Conservation (phyloP, 2,329 filamentous ascomycete species). For the Penicillium oxalicum region DNA sequence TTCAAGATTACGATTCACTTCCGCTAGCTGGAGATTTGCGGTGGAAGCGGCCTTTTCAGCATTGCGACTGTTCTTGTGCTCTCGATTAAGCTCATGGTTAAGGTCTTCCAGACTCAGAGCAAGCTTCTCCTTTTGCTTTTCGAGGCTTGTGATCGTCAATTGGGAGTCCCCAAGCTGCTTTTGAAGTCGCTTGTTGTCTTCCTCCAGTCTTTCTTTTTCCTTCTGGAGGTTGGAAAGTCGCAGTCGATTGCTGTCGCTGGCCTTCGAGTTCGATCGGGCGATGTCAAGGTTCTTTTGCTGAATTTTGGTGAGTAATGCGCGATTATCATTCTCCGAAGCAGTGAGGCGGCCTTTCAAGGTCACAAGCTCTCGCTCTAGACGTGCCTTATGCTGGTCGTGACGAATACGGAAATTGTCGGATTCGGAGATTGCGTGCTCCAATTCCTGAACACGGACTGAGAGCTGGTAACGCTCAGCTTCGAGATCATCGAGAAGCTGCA, state of each 20-base stretch:
- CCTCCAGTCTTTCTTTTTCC: slow-evolving; percentile 77
- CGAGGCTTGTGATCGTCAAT: slow-evolving; percentile 70
- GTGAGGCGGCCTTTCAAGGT: slow-evolving; percentile 84
- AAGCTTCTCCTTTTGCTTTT: slow-evolving; percentile 93
- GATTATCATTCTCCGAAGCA: slow-evolving; percentile 94
- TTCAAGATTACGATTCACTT: slow-evolving; percentile 82
- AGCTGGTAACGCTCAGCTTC: slow-evolving; percentile 73
- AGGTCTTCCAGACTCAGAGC: slow-evolving; percentile 83
- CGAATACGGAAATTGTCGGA: slow-evolving; percentile 84
- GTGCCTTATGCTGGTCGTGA: slow-evolving; percentile 90
- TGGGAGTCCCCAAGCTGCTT: slow-evolving; percentile 84
- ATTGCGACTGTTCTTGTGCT: slow-evolving; percentile 82
- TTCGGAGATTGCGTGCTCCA: slow-evolving; percentile 81
- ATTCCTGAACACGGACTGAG: slow-evolving; percentile 71
- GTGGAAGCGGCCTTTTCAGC: slow-evolving; percentile 83
- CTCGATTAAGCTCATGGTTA: slow-evolving; percentile 82
- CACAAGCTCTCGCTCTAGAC: slow-evolving; percentile 81
- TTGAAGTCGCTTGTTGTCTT: slow-evolving; percentile 72
- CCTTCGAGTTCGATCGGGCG: slow-evolving; percentile 79
- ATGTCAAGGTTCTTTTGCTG: slow-evolving; percentile 97
- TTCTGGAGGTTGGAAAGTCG: slow-evolving; percentile 70
- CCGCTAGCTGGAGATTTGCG: slow-evolving; percentile 74
- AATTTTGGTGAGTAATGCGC: slow-evolving; percentile 89
- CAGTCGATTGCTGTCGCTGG: slow-evolving; percentile 73
- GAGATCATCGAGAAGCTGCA: slow-evolving; percentile 68